These are phyloP conservation scores for Gossypium davidsonii DNA, from an alignment of 441 rosid species.

Conservation along the genomic window DNA sequence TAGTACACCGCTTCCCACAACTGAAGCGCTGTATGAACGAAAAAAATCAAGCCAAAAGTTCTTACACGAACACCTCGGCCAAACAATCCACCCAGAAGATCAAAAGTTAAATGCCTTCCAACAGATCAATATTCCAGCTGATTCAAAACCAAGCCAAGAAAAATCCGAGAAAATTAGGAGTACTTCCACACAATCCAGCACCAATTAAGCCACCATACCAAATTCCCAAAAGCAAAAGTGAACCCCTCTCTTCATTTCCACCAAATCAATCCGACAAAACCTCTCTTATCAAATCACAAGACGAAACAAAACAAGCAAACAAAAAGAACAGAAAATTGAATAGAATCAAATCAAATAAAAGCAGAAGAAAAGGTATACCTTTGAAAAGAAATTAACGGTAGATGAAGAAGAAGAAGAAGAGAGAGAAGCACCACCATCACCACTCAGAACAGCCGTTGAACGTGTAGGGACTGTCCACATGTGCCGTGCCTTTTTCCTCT, in stretches of 20 bases:
- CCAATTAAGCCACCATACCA: background rate
- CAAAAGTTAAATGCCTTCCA: background rate
- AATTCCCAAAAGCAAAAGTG: background rate
- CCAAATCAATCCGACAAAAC: conserved; percentile 4
- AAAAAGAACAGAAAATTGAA: background rate
- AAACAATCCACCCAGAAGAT: background rate
- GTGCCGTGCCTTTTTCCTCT: conserved; percentile 50
- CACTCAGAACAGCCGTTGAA: conserved; percentile 40
- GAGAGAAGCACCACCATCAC: conserved; percentile 35
- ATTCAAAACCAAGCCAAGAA: background rate
- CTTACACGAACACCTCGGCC: background rate
- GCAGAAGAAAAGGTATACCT: conserved; percentile 34
- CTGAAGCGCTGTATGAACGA: background rate
- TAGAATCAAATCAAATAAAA: background rate
- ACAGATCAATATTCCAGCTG: background rate
- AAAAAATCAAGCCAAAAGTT: conserved; percentile 7
- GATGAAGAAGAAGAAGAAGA: conserved; percentile 38
- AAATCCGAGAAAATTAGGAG: background rate
- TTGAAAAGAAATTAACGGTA: conserved; percentile 44
- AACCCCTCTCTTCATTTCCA: background rate
- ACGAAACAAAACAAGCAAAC: background rate
- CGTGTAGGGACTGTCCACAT: conserved; percentile 65
- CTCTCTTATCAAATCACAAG: background rate
- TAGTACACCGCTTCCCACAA: background rate
- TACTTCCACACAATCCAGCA: background rate